A percentile compares a stretch with the other conserved stretches of the same genome.
Evolutionary conservation across 768 basidiomycete species (phyloP).

Genomic region (Udeniomyces megalosporus): DNA sequence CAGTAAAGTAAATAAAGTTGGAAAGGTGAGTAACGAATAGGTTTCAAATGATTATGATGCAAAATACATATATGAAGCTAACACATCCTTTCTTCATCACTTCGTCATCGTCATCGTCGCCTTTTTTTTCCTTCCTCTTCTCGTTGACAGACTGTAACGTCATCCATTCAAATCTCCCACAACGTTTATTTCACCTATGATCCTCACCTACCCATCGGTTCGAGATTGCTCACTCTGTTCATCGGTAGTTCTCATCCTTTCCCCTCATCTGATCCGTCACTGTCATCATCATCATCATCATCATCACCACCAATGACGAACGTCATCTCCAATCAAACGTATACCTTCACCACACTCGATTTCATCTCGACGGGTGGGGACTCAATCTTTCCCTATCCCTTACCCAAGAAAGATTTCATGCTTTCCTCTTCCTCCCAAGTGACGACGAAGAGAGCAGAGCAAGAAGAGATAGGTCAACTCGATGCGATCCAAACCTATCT

Average conservation of each 20-base stretch:
- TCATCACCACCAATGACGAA: background rate
- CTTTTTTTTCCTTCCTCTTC: background rate
- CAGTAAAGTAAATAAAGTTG: constrained; percentile 22
- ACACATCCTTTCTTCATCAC: too few species aligned
- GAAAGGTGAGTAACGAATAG: constrained; percentile 1
- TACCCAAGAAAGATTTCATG: too few species aligned
- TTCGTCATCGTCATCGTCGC: too few species aligned
- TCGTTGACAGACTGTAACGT: constrained; percentile 29
- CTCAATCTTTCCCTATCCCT: too few species aligned
- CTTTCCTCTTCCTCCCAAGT: constrained; percentile 1
- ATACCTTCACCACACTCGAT: constrained; percentile 18
- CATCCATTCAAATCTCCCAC: constrained; percentile 33
- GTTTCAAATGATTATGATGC: background rate
- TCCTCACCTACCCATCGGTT: constrained; percentile 18
- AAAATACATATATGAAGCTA: background rate
- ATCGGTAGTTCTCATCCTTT: constrained; percentile 7
- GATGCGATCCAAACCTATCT: constrained; percentile 19
- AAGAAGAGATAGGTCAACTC: too few species aligned
- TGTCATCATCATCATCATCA: background rate
- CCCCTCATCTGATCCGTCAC: background rate
- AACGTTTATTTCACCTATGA: constrained; percentile 26
- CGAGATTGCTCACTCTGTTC: constrained; percentile 21
- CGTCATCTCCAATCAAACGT: background rate
- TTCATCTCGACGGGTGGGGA: constrained; percentile 22
- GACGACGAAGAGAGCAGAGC: background rate